phyloP scores from a whole-genome alignment of 2,329 filamentous ascomycete genomes.

The Atkinsonella hypoxylon region DNA sequence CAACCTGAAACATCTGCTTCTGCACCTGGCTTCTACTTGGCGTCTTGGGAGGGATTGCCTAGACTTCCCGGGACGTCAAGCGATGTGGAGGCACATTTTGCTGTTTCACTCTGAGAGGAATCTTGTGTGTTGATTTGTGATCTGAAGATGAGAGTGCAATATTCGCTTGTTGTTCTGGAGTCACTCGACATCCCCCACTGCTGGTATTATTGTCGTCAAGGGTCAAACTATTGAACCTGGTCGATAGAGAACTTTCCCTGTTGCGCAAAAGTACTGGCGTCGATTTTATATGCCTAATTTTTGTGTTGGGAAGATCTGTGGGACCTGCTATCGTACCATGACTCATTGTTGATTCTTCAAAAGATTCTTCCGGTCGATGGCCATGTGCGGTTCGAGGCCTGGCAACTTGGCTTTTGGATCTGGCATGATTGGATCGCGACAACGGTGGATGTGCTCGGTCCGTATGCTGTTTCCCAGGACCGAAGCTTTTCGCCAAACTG shows the following conservation, averaged over 20 bases:
- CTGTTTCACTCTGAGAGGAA: slow-evolving; percentile 4
- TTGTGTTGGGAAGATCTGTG: slow-evolving; percentile 10
- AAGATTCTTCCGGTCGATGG: slow-evolving; percentile 26
- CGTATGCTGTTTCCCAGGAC: slow-evolving; percentile 36
- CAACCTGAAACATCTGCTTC: slow-evolving; percentile 20
- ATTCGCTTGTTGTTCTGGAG: slow-evolving; percentile 16
- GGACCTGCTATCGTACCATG: slow-evolving; percentile 23
- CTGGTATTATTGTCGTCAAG: slow-evolving; percentile 19
- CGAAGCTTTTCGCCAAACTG: slow-evolving; percentile 45
- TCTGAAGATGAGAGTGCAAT: slow-evolving; percentile 16
- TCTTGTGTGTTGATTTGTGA: slow-evolving; percentile 8
- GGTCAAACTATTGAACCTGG: slow-evolving; percentile 26
- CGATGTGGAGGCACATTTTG: slow-evolving; percentile 8
- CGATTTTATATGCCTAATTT: slow-evolving; percentile 15
- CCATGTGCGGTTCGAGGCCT: slow-evolving; percentile 29
- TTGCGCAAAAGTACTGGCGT: slow-evolving; percentile 17
- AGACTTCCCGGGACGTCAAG: slow-evolving; percentile 15
- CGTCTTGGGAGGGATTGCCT: slow-evolving; percentile 23
- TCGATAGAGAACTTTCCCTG: slow-evolving; percentile 34
- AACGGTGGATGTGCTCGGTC: slow-evolving; percentile 42
- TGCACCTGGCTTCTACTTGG: slow-evolving; percentile 18
- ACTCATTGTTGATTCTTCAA: slow-evolving; percentile 19
- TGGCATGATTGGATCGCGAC: slow-evolving; percentile 34
- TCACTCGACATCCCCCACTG: slow-evolving; percentile 34
- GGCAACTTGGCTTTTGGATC: slow-evolving; percentile 27